Evolutionary conservation across 345 rosid species (phyloP).

Genomic region (Eucalyptus sideroxylon): DNA sequence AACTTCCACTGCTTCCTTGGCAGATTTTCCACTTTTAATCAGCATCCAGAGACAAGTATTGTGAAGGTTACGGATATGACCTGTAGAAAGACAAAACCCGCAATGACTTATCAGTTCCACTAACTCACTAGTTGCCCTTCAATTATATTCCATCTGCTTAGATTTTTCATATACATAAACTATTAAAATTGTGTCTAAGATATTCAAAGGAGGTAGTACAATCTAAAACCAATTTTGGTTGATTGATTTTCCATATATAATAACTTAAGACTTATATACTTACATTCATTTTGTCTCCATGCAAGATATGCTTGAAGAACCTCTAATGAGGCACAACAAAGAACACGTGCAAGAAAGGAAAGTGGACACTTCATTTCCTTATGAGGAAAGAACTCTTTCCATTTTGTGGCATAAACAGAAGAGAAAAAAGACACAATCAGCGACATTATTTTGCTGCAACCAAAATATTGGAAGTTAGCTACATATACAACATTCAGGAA

Average conservation of each 20-base stretch:
- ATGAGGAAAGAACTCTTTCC: conserved; percentile 60
- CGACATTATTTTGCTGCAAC: conserved; percentile 73
- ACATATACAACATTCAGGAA: background rate
- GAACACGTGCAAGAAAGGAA: conserved; percentile 45
- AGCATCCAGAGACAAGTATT: conserved; percentile 75
- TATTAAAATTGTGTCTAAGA: background rate
- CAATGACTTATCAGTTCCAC: background rate
- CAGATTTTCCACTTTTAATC: conserved; percentile 51
- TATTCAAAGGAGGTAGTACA: background rate
- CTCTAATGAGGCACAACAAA: conserved; percentile 59
- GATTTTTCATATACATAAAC: background rate
- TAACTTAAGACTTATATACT: background rate
- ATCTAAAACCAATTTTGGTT: background rate
- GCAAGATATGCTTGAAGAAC: conserved; percentile 75
- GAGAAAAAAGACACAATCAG: conserved; percentile 63
- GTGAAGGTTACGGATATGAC: conserved; percentile 57
- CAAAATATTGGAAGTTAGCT: background rate
- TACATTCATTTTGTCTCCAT: conserved; percentile 90
- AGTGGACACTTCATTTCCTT: conserved; percentile 48
- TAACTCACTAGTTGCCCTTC: background rate
- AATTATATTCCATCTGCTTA: background rate
- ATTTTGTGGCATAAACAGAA: conserved; percentile 52
- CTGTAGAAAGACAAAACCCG: conserved; percentile 15
- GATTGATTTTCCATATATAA: background rate
- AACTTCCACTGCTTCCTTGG: conserved; percentile 44